These are phyloP conservation scores for Gaertneriomyces sp. DNA, from an alignment of 192 early-diverging fungal species.

Conservation along the genomic window DNA sequence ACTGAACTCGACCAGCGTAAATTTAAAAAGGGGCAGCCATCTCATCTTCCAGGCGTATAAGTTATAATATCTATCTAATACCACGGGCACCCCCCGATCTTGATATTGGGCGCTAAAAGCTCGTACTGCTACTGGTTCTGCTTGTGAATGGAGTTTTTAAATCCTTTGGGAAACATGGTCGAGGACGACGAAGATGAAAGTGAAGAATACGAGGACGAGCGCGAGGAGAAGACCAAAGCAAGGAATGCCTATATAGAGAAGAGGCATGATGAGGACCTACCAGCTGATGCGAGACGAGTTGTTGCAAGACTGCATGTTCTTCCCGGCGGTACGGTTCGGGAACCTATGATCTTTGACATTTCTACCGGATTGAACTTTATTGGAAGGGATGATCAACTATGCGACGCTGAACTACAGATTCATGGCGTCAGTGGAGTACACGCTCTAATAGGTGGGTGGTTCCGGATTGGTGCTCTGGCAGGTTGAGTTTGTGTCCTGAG, in stretches of 20 bases:
- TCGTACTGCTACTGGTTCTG: too few relatives aligned
- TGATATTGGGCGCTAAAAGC: too few relatives aligned
- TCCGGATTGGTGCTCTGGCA: neutral
- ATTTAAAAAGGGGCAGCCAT: too few relatives aligned
- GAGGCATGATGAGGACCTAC: neutral
- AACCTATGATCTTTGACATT: conserved; percentile 6
- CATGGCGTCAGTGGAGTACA: conserved; percentile 35
- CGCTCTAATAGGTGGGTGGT: conserved; percentile 31
- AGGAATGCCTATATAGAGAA: neutral
- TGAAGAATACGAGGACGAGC: neutral
- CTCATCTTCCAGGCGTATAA: too few relatives aligned
- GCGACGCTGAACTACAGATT: conserved; percentile 17
- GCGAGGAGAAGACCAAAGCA: neutral
- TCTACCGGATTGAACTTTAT: conserved; percentile 31
- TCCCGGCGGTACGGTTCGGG: neutral
- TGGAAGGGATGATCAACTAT: conserved; percentile 11
- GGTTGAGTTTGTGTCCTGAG: neutral
- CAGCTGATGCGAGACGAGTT: neutral
- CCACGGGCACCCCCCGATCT: too few relatives aligned
- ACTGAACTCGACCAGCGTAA: too few relatives aligned
- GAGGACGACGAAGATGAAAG: neutral
- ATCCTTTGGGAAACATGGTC: too few relatives aligned
- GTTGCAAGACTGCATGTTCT: conserved; percentile 17
- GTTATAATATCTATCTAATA: too few relatives aligned
- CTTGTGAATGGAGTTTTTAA: too few relatives aligned